phyloP scores from a whole-genome alignment of 2,329 filamentous ascomycete genomes.

The Penicillium sp. region DNA sequence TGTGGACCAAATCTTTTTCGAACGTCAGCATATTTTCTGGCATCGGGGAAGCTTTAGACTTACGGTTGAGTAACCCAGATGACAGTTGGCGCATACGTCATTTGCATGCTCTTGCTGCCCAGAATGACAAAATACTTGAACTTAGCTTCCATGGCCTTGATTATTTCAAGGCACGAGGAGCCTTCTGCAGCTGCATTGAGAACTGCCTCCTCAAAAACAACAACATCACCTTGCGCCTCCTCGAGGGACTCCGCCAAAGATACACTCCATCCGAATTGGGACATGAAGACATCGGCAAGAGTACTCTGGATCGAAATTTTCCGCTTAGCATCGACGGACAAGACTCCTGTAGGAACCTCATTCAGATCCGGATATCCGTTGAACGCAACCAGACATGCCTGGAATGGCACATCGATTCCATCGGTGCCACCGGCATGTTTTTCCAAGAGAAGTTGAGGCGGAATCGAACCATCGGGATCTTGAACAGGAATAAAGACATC shows the following conservation, averaged over 20 bases:
- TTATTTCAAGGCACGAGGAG: constrained; percentile 4
- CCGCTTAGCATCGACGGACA: constrained; percentile 28
- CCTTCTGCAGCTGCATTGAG: constrained; percentile 14
- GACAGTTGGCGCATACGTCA: constrained; percentile 10
- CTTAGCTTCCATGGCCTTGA: background rate
- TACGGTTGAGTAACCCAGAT: constrained; percentile 30
- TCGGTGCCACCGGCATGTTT: background rate
- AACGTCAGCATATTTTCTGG: constrained; percentile 8
- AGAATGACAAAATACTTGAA: constrained; percentile 26
- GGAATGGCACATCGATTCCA: background rate
- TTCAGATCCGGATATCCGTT: constrained; percentile 24
- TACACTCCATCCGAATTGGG: constrained; percentile 24
- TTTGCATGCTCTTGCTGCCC: constrained; percentile 3
- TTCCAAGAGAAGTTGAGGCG: background rate
- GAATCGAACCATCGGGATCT: background rate
- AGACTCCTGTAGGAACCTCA: constrained; percentile 20
- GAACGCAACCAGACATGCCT: constrained; percentile 29
- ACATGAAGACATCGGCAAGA: constrained; percentile 25
- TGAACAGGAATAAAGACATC: constrained; percentile 29
- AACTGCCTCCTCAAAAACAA: constrained; percentile 26
- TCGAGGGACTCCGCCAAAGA: constrained; percentile 25
- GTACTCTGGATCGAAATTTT: constrained; percentile 28
- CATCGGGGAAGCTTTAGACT: background rate
- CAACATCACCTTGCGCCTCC: constrained; percentile 26
- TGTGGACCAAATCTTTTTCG: constrained; percentile 27